These are phyloP conservation scores for Helminthosporium solani DNA, from an alignment of 2,329 filamentous ascomycete genomes.

Conservation along the genomic window DNA sequence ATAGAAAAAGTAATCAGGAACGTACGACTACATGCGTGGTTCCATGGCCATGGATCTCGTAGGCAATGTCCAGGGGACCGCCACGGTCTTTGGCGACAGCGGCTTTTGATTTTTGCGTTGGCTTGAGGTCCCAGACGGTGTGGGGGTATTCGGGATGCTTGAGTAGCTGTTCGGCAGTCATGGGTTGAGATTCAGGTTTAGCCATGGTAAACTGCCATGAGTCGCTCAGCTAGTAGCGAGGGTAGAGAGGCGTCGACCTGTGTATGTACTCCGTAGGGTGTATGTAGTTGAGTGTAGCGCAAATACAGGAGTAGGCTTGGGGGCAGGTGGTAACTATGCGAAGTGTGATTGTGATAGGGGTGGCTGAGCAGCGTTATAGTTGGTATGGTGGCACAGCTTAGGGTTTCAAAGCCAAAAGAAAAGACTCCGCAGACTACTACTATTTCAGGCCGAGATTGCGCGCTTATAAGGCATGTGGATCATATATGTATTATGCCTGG, in stretches of 20 bases:
- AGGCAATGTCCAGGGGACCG: constrained; percentile 73
- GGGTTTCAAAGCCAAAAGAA: constrained; percentile 21
- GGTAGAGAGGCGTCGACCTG: no score
- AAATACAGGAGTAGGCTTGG: not conserved
- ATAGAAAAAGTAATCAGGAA: constrained; percentile 26
- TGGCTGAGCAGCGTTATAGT: constrained; percentile 18
- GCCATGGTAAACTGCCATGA: constrained; percentile 3
- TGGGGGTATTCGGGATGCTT: constrained; percentile 67
- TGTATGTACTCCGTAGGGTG: no score
- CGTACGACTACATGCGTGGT: constrained; percentile 71
- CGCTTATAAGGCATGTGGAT: not conserved
- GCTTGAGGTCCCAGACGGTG: constrained; percentile 68
- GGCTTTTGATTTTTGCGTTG: constrained; percentile 61
- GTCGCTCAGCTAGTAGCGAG: not conserved
- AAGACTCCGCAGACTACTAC: constrained; percentile 13
- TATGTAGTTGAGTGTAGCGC: no score
- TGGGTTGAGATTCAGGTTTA: constrained; percentile 23
- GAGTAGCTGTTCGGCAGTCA: constrained; percentile 59
- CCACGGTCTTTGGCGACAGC: constrained; percentile 69
- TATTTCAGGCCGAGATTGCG: constrained; percentile 13
- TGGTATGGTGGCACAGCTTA: constrained; percentile 14
- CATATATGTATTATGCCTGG: not conserved
- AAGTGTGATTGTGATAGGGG: not conserved
- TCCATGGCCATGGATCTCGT: constrained; percentile 77
- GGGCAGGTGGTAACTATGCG: not conserved